Evolutionary conservation across 371 early-diverging fungal species (phyloP).

Genomic region (Funneliformis caledonium): DNA sequence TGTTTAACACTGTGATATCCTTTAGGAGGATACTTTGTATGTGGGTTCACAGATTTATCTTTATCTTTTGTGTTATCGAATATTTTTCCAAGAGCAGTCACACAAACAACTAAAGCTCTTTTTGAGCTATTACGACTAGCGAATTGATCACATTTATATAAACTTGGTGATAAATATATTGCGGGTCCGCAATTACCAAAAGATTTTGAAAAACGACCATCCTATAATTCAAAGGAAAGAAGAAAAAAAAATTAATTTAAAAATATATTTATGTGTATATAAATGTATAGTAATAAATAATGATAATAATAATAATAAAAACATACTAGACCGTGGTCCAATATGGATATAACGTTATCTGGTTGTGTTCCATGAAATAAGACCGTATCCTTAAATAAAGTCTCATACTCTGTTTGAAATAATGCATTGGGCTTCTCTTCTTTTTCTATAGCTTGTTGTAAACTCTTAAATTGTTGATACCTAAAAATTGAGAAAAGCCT

Average conservation of each 20-base stretch:
- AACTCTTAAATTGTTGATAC: conserved; percentile 19
- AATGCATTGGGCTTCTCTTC: neutral
- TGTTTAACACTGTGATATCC: conserved; percentile 21
- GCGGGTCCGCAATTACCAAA: conserved; percentile 31
- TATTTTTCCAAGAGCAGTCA: conserved; percentile 31
- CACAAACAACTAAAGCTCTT: conserved; percentile 23
- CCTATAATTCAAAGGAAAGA: neutral
- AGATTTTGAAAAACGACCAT: conserved; percentile 7
- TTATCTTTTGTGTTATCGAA: neutral
- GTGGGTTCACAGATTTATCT: neutral
- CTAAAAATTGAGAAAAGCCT: neutral
- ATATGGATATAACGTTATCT: conserved; percentile 21
- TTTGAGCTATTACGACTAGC: neutral
- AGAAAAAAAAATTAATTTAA: neutral
- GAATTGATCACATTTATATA: conserved; percentile 17
- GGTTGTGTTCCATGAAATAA: conserved; percentile 35
- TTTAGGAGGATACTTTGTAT: conserved; percentile 23
- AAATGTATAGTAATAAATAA: too few relatives aligned
- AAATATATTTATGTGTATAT: neutral
- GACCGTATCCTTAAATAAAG: conserved; percentile 25
- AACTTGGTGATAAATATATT: conserved; percentile 32
- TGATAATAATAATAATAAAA: neutral
- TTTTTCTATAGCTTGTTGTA: neutral
- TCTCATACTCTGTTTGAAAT: neutral
- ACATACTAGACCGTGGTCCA: conserved; percentile 28